phyloP scores from a whole-genome alignment of 306 rosid genomes.

The Crataegus laevigata region DNA sequence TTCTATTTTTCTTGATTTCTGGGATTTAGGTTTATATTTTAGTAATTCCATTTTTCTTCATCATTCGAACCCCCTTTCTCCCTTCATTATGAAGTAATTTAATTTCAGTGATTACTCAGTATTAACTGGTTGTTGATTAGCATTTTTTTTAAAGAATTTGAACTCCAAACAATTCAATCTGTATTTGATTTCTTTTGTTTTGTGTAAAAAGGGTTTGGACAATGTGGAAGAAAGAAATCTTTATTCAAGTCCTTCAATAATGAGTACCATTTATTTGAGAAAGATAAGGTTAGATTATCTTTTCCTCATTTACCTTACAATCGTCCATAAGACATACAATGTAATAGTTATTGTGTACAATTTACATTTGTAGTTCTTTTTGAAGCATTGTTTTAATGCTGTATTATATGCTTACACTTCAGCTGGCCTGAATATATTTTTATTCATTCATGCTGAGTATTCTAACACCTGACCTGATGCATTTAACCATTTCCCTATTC shows the following conservation, averaged over 20 bases:
- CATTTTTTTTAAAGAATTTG: not conserved
- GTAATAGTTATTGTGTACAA: not conserved
- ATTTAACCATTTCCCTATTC: not conserved
- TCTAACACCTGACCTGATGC: not conserved
- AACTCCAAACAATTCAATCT: not conserved
- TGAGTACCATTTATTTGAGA: conserved; percentile 40
- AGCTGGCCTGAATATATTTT: not conserved
- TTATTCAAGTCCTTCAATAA: too few relatives aligned
- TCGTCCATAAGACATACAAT: not conserved
- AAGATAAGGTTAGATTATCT: conserved; percentile 29
- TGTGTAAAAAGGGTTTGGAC: conserved; percentile 45
- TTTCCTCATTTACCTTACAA: not conserved
- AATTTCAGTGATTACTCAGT: not conserved
- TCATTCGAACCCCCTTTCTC: conserved; percentile 22
- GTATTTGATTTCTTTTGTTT: not conserved
- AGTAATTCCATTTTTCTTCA: conserved; percentile 5
- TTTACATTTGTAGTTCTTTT: not conserved
- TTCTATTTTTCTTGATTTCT: too few relatives aligned
- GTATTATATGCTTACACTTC: not conserved
- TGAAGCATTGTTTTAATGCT: not conserved
- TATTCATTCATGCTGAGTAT: not conserved
- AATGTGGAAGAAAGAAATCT: conserved; percentile 25
- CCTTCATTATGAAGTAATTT: too few relatives aligned
- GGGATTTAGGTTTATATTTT: too few relatives aligned
- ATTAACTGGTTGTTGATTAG: not conserved